Evolutionary conservation across 1,284 basidiomycete species (phyloP).

Genomic region (Cerioporus squamosus): DNA sequence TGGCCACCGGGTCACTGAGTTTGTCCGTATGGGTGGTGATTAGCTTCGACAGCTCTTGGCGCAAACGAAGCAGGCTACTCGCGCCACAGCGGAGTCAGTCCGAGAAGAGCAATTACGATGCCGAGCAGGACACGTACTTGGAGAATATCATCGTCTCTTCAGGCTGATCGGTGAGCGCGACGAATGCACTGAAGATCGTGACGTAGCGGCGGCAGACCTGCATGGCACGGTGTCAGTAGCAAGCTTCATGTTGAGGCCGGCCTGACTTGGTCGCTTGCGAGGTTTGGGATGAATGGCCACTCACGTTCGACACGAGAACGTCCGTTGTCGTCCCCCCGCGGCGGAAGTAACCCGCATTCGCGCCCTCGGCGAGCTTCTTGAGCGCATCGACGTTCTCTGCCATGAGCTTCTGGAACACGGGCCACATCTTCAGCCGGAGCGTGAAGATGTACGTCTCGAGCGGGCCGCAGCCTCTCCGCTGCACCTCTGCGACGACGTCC

Average conservation of each 20-base stretch:
- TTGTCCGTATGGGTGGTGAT: conserved; percentile 74
- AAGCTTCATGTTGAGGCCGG: too few species aligned
- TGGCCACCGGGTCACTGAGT: conserved; percentile 63
- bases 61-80: conserved; percentile 79
- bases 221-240: conserved; percentile 13
- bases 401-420: conserved; percentile 88
- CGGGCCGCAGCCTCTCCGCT: conserved; percentile 76
- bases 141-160: conserved; percentile 96
- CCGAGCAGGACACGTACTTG: conserved; percentile 58
- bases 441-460: conserved; percentile 81
- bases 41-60: conserved; percentile 85
- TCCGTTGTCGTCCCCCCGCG: conserved; percentile 72
- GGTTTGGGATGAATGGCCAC: conserved; percentile 27
- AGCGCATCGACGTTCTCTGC: conserved; percentile 82
- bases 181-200: conserved; percentile 78
- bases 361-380: conserved; percentile 79
- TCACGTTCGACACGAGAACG: conserved; percentile 61
- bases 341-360: conserved; percentile 66
- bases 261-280: background rate
- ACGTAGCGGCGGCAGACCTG: conserved; percentile 72
- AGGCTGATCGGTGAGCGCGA: conserved; percentile 78
- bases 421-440: conserved; percentile 87
- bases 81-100: background rate
- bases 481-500: conserved; percentile 71
- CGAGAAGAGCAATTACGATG: background rate